These are phyloP conservation scores for Suhomyces bribrorum DNA, from an alignment of 1,139 yeast genomes.

Conservation along the genomic window DNA sequence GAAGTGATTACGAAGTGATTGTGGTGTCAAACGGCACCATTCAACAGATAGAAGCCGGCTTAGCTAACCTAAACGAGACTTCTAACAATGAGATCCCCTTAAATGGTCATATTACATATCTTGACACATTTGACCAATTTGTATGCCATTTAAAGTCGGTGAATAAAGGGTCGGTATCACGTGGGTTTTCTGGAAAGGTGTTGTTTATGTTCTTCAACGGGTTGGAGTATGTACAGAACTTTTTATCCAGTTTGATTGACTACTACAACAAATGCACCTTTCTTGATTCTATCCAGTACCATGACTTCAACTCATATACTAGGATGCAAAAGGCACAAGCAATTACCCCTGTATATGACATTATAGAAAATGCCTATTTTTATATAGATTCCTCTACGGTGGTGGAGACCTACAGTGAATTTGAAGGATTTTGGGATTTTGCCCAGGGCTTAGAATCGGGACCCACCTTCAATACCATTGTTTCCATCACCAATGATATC, in stretches of 20 bases:
- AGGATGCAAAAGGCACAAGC: slow-evolving; percentile 8
- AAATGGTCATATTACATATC: slow-evolving; percentile 28
- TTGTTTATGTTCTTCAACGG: slow-evolving; percentile 46
- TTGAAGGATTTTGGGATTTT: slow-evolving; percentile 5
- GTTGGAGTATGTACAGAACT: slow-evolving; percentile 33
- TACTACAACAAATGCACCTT: slow-evolving; percentile 17
- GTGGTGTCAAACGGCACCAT: slow-evolving; percentile 39
- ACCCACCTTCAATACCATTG: slow-evolving; percentile 29
- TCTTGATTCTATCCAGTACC: slow-evolving; percentile 9
- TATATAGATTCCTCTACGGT: slow-evolving; percentile 37
- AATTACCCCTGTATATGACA: slow-evolving; percentile 13
- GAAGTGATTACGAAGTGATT: slow-evolving; percentile 35
- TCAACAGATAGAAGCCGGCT: slow-evolving; percentile 32
- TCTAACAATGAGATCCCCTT: slow-evolving; percentile 29
- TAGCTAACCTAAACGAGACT: slow-evolving; percentile 27
- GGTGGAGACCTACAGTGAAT: background rate
- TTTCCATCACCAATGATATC: slow-evolving; percentile 38
- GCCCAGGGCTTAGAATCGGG: slow-evolving; percentile 8
- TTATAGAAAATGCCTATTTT: slow-evolving; percentile 32
- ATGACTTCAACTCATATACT: slow-evolving; percentile 10
- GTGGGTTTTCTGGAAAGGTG: slow-evolving; percentile 31
- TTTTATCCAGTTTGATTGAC: slow-evolving; percentile 36
- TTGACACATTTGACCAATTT: slow-evolving; percentile 31
- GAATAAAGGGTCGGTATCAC: slow-evolving; percentile 3
- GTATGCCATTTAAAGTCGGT: slow-evolving; percentile 16